phyloP scores from a whole-genome alignment of 2,329 filamentous ascomycete species.

The Ilyonectria destructans region DNA sequence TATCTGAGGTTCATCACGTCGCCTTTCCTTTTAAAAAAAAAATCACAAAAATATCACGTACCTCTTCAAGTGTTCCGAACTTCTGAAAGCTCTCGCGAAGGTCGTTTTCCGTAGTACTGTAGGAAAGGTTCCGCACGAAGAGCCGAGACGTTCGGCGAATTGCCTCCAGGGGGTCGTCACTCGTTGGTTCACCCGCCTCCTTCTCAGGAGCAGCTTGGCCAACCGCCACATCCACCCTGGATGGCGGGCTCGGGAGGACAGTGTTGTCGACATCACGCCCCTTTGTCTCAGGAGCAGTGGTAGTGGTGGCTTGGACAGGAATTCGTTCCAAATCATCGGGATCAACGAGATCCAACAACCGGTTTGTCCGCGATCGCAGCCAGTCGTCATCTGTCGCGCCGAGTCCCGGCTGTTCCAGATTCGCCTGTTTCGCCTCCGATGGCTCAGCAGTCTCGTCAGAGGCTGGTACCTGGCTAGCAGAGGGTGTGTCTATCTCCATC shows the following conservation, averaged over 20 bases:
- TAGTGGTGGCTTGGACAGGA: conserved; percentile 37
- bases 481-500: conserved; percentile 38
- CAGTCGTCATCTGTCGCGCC: conserved; percentile 87
- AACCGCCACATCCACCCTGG: conserved; percentile 40
- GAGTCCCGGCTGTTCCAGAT: conserved; percentile 48
- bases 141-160: conserved; percentile 83
- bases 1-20: conserved; percentile 99
- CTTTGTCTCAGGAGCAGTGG: conserved; percentile 36
- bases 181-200: conserved; percentile 48
- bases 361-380: conserved; percentile 90
- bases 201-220: conserved; percentile 48
- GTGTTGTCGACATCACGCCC: conserved; percentile 36
- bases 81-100: conserved; percentile 79
- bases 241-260: conserved; percentile 34
- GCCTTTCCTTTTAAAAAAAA: conserved; percentile 45
- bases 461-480: conserved; percentile 29
- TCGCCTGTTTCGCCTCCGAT: conserved; percentile 41
- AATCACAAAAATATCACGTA: conserved; percentile 66
- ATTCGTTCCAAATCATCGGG: conserved; percentile 70
- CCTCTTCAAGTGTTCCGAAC: conserved; percentile 88
- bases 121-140: conserved; percentile 92
- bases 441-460: conserved; percentile 42
- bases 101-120: conserved; percentile 83
- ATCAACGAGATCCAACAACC: conserved; percentile 87
- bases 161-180: conserved; percentile 50